Conservation (phyloP, 495 filamentous ascomycete genomes). For the Hypoxylon cercidicola region DNA sequence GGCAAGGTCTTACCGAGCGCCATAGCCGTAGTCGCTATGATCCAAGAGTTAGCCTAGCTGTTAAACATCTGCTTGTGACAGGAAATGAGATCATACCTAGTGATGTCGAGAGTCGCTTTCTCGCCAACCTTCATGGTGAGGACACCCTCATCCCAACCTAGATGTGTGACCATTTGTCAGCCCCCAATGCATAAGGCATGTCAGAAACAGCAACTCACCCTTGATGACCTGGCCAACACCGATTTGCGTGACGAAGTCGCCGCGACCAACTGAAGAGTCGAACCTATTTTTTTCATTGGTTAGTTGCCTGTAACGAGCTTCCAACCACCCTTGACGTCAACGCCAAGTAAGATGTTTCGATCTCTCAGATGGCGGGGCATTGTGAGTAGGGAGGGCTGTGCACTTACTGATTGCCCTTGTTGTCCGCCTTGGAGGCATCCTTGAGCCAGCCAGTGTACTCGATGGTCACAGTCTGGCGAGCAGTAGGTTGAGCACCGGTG, state of each 20-base stretch:
- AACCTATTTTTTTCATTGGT: slow-evolving; percentile 65
- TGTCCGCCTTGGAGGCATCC: slow-evolving; percentile 63
- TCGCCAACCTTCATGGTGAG: slow-evolving; percentile 82
- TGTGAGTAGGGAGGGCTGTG: not conserved
- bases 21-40: slow-evolving; percentile 80
- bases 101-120: slow-evolving; percentile 80
- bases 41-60: slow-evolving; percentile 31
- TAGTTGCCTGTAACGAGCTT: slow-evolving; percentile 16
- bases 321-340: slow-evolving; percentile 24
- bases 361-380: slow-evolving; percentile 1
- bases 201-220: slow-evolving; percentile 58
- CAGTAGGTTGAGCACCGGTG: slow-evolving; percentile 62
- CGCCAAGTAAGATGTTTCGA: slow-evolving; percentile 13
- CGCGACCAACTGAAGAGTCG: slow-evolving; percentile 76
- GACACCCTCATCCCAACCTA: slow-evolving; percentile 91
- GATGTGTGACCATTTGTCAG: slow-evolving; percentile 25
- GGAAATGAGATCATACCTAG: slow-evolving; percentile 64
- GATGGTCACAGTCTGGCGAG: slow-evolving; percentile 76
- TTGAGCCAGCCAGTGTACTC: slow-evolving; percentile 87
- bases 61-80: not conserved
- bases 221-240: slow-evolving; percentile 81
- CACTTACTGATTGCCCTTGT: slow-evolving; percentile 61
- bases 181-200: slow-evolving; percentile 1
- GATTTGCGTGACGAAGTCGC: slow-evolving; percentile 73
- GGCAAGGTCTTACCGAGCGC: slow-evolving; percentile 66